These are phyloP conservation scores for Mycogone perniciosa DNA, from an alignment of 2,329 filamentous ascomycete species.

Conservation along the genomic window DNA sequence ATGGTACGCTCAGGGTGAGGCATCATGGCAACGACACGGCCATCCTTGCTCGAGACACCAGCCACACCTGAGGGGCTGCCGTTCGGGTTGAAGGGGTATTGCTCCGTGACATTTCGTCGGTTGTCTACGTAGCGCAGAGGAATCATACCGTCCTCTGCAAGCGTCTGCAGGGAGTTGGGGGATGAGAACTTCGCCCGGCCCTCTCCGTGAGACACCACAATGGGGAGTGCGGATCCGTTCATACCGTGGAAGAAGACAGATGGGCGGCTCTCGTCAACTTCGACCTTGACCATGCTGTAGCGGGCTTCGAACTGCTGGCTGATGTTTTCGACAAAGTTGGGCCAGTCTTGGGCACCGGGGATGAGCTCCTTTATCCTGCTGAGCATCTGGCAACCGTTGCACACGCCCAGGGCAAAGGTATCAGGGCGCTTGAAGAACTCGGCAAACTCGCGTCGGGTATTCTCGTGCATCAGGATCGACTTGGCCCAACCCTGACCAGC, in stretches of 20 bases:
- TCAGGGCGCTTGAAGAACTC: constrained; percentile 81
- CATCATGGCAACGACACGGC: constrained; percentile 83
- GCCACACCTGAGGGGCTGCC: constrained; percentile 77
- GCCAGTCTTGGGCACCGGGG: constrained; percentile 78
- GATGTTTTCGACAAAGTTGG: constrained; percentile 76
- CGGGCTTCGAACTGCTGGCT: constrained; percentile 88
- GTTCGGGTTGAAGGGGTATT: constrained; percentile 84
- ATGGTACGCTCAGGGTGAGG: constrained; percentile 90
- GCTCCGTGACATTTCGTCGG: constrained; percentile 62
- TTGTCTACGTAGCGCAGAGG: constrained; percentile 85
- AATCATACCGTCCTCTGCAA: constrained; percentile 63
- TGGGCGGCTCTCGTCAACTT: constrained; percentile 50
- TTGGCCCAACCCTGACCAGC: constrained; percentile 97
- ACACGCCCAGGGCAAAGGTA: constrained; percentile 89
- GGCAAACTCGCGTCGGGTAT: constrained; percentile 69
- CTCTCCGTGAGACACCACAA: constrained; percentile 86
- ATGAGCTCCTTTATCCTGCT: constrained; percentile 73
- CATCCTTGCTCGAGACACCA: constrained; percentile 69
- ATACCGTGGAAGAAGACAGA: constrained; percentile 91
- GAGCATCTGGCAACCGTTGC: constrained; percentile 96
- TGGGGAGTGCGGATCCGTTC: constrained; percentile 73
- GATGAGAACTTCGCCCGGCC: constrained; percentile 68
- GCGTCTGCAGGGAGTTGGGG: constrained; percentile 42
- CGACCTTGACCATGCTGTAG: constrained; percentile 73
- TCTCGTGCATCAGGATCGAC: constrained; percentile 79